phyloP scores from a whole-genome alignment of 345 rosid species.

The Diplotaxis tenuifolia region DNA sequence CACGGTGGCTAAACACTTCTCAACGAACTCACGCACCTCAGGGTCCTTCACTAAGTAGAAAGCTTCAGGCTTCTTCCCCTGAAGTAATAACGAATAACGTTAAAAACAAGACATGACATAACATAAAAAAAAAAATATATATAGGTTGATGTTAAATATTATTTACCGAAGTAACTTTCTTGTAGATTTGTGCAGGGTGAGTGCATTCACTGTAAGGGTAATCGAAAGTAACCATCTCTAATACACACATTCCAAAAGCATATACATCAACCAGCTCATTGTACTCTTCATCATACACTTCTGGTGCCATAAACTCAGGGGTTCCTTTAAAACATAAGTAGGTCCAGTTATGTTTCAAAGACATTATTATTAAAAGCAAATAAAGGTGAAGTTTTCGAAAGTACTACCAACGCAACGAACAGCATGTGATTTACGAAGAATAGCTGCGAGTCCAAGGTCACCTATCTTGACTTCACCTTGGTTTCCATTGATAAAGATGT shows the following conservation, averaged over 20 bases:
- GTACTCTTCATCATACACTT: slow-evolving; percentile 91
- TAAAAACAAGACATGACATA: slow-evolving; percentile 18
- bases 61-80: slow-evolving; percentile 92
- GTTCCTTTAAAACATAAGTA: slow-evolving; percentile 54
- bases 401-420: slow-evolving; percentile 96
- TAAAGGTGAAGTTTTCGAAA: slow-evolving; percentile 12
- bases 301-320: slow-evolving; percentile 99
- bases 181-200: slow-evolving; percentile 97
- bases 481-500: slow-evolving; percentile 94
- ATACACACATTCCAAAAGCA: slow-evolving; percentile 93
- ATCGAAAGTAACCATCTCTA: slow-evolving; percentile 96
- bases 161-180: slow-evolving; percentile 90
- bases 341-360: slow-evolving; percentile 11
- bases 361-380: slow-evolving; percentile 7
- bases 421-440: slow-evolving; percentile 86
- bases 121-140: not conserved
- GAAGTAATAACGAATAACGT: slow-evolving; percentile 10
- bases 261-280: slow-evolving; percentile 96
- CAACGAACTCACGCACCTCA: slow-evolving; percentile 80
- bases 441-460: slow-evolving; percentile 95
- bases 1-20: slow-evolving; percentile 88
- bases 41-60: slow-evolving; percentile 74
- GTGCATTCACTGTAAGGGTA: slow-evolving; percentile 97
- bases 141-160: not conserved
- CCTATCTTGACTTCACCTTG: slow-evolving; percentile 99